These are phyloP conservation scores for Rhinocladiella similis DNA, from an alignment of 2,329 filamentous ascomycete genomes.

Conservation along the genomic window DNA sequence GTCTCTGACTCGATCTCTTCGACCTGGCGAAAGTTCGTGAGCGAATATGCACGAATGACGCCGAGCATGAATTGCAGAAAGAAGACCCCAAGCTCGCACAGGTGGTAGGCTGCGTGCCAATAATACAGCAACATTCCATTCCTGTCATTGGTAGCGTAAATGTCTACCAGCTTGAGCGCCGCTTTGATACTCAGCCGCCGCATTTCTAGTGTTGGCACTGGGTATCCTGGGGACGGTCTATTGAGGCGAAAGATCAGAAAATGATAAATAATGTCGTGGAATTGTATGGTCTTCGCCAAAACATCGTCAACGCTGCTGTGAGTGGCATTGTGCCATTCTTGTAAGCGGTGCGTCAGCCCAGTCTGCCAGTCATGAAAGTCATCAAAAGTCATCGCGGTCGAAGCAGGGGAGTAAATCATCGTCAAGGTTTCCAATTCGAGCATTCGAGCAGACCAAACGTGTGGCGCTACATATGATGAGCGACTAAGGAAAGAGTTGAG, in stretches of 20 bases:
- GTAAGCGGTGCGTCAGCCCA: no score
- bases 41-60: neutral
- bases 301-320: neutral
- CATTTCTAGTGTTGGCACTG: neutral
- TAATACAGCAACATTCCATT: neutral
- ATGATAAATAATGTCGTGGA: constrained; percentile 2
- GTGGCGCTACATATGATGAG: neutral
- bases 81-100: neutral
- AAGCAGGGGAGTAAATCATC: neutral
- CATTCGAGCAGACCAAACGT: neutral
- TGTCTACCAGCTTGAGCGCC: neutral
- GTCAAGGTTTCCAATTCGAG: neutral
- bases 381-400: no score
- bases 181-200: neutral
- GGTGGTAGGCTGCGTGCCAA: neutral
- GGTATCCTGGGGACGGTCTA: neutral
- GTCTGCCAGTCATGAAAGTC: no score
- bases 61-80: neutral
- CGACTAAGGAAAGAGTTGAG: neutral
- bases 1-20: no score
- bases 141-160: neutral
- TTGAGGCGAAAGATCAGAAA: constrained; percentile 3
- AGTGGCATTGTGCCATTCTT: no score
- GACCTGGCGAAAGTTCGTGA: no score
- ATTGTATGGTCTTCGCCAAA: neutral